These are phyloP conservation scores for Venturia aucupariae DNA, from an alignment of 2,329 filamentous ascomycete genomes.

Conservation along the genomic window DNA sequence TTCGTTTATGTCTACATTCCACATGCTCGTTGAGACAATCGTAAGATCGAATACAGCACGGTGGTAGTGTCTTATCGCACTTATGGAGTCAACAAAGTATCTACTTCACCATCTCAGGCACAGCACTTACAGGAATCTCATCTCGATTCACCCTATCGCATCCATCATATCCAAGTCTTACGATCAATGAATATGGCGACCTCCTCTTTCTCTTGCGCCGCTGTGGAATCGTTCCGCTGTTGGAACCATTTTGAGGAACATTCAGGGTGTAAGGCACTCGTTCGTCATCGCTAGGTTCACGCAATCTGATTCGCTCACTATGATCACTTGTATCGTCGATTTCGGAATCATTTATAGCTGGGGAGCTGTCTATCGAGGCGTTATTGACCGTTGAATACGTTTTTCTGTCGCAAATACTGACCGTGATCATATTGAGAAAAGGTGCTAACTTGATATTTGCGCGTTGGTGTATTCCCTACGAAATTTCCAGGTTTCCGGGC, in stretches of 20 bases:
- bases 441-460: background rate
- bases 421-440: background rate
- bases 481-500: background rate
- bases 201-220: background rate
- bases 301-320: background rate
- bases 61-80: background rate
- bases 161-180: background rate
- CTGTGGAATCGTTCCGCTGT: too few relatives aligned
- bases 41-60: background rate
- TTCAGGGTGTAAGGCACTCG: background rate
- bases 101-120: too few relatives aligned
- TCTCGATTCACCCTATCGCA: background rate
- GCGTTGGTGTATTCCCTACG: background rate
- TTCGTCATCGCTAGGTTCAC: background rate
- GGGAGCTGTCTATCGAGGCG: background rate
- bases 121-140: background rate
- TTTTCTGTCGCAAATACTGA: background rate
- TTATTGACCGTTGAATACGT: background rate
- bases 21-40: background rate
- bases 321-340: background rate
- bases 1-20: background rate
- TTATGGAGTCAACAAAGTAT: background rate
- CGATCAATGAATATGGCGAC: background rate
- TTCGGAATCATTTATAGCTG: background rate
- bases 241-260: background rate